phyloP scores from a whole-genome alignment of 768 basidiomycete species.

The Boletus coccyginus region DNA sequence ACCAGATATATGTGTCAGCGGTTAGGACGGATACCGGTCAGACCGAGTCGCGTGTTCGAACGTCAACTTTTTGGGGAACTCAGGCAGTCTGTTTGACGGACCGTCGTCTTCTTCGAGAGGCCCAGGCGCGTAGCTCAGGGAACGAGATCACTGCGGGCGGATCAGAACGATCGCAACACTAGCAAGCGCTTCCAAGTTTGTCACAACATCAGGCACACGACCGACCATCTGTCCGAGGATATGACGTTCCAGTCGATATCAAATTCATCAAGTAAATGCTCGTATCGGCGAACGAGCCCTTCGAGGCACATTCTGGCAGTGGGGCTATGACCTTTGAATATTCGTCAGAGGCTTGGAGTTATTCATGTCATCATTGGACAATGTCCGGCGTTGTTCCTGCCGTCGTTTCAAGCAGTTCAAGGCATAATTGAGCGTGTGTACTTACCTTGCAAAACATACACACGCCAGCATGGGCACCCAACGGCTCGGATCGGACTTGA shows the following conservation, averaged over 20 bases:
- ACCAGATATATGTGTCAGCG: neutral
- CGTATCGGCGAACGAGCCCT: neutral
- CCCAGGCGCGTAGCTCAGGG: neutral
- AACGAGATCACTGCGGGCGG: neutral
- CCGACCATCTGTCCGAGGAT: neutral
- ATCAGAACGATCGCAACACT: neutral
- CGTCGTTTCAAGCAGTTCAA: neutral
- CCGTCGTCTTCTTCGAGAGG: neutral
- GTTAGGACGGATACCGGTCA: neutral
- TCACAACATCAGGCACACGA: neutral
- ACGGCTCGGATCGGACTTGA: neutral
- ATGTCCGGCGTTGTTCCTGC: neutral
- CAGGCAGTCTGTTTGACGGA: neutral
- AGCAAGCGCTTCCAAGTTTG: neutral
- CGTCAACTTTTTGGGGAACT: neutral
- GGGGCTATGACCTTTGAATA: neutral
- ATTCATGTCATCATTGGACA: neutral
- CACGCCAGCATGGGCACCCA: conserved; percentile 2
- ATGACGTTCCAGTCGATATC: neutral
- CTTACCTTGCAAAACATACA: neutral
- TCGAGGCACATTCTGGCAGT: neutral
- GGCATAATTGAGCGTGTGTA: neutral
- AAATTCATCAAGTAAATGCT: neutral
- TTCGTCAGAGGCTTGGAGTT: neutral
- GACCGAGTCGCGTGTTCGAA: neutral